phyloP scores from a whole-genome alignment of 805 yeast genomes.

The Candida fluviatilis region DNA sequence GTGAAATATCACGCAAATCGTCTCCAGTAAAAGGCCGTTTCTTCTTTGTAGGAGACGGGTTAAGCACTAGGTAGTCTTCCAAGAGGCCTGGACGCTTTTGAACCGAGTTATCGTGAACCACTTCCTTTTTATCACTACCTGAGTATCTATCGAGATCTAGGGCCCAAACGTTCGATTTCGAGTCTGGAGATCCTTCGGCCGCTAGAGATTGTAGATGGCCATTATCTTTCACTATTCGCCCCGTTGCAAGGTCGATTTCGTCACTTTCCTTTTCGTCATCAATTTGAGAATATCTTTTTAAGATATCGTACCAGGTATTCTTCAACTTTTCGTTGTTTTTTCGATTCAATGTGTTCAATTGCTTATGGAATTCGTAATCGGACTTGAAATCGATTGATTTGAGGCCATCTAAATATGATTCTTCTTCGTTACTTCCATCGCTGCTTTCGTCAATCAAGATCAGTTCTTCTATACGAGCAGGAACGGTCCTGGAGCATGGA shows the following conservation, averaged over 20 bases:
- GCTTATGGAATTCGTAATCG: not conserved
- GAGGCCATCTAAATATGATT: not conserved
- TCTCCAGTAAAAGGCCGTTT: conserved; percentile 5
- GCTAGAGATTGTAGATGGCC: conserved; percentile 65
- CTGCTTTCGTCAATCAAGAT: conserved; percentile 1
- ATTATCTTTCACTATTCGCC: conserved; percentile 57
- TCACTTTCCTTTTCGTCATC: conserved; percentile 55
- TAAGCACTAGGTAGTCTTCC: conserved; percentile 21
- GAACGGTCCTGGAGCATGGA: not conserved
- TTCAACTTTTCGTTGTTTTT: conserved; percentile 15
- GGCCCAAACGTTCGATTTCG: conserved; percentile 31
- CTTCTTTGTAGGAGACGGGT: conserved; percentile 29
- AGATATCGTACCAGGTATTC: conserved; percentile 47
- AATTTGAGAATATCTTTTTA: conserved; percentile 46
- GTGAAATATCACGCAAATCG: conserved; percentile 4
- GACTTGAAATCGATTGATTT: not conserved
- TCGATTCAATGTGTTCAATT: not conserved
- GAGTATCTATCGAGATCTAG: conserved; percentile 18
- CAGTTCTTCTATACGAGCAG: conserved; percentile 3
- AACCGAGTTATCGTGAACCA: not conserved
- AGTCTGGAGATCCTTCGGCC: not conserved
- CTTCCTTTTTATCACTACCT: conserved; percentile 9
- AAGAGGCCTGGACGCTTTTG: conserved; percentile 4
- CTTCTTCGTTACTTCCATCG: not conserved
- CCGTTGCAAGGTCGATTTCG: conserved; percentile 60